Evolutionary conservation across 371 early-diverging fungal genomes (phyloP), one percentile per base, ranked within the genome.

Genomic region (Umbelopsis sp.): DNA sequence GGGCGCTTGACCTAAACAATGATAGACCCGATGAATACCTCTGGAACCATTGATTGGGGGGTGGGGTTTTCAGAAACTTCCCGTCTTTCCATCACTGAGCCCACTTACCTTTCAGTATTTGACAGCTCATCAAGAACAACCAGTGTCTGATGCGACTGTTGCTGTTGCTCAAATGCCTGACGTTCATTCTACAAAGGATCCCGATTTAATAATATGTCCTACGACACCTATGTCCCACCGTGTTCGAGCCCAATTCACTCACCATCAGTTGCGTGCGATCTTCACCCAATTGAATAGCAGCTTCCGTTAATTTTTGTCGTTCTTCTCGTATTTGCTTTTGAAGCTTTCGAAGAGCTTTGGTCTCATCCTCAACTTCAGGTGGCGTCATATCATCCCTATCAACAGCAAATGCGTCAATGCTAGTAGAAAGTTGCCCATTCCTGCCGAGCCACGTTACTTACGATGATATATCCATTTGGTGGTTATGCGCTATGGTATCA

Each of bases 261-360:
- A 81, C 78, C 66, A 69, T 57, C 62, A 80, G 62, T 46, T 69
- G 66, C 3, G 57, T 72, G 57, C 83, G 74, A 29, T 80, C 76
- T 29, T 75, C 71, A 7, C 76, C 79, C 32, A 83, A 66, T 35
- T 75, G 69, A n/a, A 78, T 66, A 3, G 81, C 83, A 24, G 74
- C 73, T 44, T 76, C 73, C 22, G 81, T 78, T 5, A 79, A 48
- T 25, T 73, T 70, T 14, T 57, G 70, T 46, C 74, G 75, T 62
- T 80, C 77, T 45, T 50, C 64, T 24, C 65, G 62, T 5, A 71
- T 72, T 20, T 73, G 65, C 11, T 71, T 68, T 38, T 65, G 70
- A 18, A 76, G 37, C 44, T 52, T 25, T 18, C 67, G 63, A n/a
- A 65, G n/a, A 32, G 57, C 57, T 14, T 35, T 57, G 18, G 57